Evolutionary conservation across 1,139 yeast species (phyloP).

Genomic region (Kodamaea anthophila): DNA sequence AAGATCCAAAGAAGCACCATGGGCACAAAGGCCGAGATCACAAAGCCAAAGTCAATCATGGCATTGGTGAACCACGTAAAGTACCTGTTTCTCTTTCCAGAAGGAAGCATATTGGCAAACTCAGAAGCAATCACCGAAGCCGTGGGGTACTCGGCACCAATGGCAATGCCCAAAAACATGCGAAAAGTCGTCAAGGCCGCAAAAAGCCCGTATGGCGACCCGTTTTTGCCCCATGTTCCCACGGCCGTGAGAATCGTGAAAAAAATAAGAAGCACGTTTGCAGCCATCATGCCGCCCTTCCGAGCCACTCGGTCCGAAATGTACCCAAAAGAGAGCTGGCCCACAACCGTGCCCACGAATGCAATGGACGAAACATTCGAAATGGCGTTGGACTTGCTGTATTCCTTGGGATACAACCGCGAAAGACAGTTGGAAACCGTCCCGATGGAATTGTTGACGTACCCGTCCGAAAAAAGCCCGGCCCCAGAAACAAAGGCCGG

Average conservation of each 20-base stretch:
- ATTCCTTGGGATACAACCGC: conserved; percentile 24
- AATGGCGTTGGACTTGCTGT: conserved; percentile 28
- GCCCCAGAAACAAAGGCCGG: conserved; percentile 32
- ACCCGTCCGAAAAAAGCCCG: conserved; percentile 49
- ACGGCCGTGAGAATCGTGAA: conserved; percentile 68
- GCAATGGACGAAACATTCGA: conserved; percentile 46
- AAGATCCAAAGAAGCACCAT: conserved; percentile 83
- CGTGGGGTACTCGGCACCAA: conserved; percentile 90
- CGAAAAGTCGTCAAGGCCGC: conserved; percentile 80
- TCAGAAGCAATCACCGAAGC: conserved; percentile 94
- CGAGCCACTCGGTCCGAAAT: conserved; percentile 43
- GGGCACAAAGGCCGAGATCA: conserved; percentile 78
- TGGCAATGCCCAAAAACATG: conserved; percentile 80
- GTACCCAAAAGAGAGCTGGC: conserved; percentile 42
- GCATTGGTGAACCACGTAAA: conserved; percentile 84
- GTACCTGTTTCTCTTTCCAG: conserved; percentile 82
- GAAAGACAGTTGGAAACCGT: conserved; percentile 39
- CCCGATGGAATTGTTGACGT: conserved; percentile 46
- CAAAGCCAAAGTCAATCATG: conserved; percentile 87
- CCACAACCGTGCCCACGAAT: conserved; percentile 44
- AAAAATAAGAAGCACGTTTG: conserved; percentile 38
- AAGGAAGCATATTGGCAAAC: conserved; percentile 71
- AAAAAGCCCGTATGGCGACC: conserved; percentile 57
- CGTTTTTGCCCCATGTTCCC: conserved; percentile 64
- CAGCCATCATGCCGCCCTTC: conserved; percentile 41